Percentiles rank a stretch among this genome's conserved stretches.
Conservation (phyloP, 140 eudicot species). For the Anethum foeniculum region DNA sequence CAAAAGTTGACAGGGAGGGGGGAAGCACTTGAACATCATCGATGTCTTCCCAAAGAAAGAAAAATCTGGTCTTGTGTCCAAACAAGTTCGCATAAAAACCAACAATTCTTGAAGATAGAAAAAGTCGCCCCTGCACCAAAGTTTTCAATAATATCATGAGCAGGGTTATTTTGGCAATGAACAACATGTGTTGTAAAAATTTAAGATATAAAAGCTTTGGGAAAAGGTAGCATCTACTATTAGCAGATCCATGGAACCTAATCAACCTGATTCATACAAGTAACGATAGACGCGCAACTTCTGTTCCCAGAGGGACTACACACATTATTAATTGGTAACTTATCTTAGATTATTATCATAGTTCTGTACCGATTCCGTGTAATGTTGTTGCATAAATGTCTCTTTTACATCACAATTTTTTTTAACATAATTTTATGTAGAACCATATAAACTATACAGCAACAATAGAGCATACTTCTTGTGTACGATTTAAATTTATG, state of each 20-base stretch:
- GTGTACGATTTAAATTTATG: not conserved
- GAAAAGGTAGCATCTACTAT: not conserved
- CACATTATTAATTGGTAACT: not conserved
- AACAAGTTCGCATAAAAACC: constrained; percentile 85
- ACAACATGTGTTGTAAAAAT: not conserved
- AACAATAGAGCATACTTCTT: not conserved
- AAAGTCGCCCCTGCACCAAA: constrained; percentile 68
- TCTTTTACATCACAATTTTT: not conserved
- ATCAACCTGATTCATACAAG: not conserved
- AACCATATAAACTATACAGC: not conserved
- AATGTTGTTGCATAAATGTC: not conserved
- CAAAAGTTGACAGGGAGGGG: constrained; percentile 69
- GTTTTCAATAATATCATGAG: not conserved
- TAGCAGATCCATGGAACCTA: not conserved
- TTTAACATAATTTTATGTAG: not conserved
- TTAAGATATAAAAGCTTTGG: not conserved
- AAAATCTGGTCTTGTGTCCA: constrained; percentile 76
- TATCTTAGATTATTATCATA: not conserved
- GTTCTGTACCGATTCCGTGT: not conserved
- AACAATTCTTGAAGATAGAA: constrained; percentile 73
- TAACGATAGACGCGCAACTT: not conserved
- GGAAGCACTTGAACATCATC: constrained; percentile 76
- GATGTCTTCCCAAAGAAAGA: constrained; percentile 87
- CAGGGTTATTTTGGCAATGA: not conserved
- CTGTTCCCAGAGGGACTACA: not conserved